Evolutionary conservation across 495 filamentous ascomycete species (phyloP), one percentile per base, ranked within the genome.

Genomic region (Alectoria sarmentosa): DNA sequence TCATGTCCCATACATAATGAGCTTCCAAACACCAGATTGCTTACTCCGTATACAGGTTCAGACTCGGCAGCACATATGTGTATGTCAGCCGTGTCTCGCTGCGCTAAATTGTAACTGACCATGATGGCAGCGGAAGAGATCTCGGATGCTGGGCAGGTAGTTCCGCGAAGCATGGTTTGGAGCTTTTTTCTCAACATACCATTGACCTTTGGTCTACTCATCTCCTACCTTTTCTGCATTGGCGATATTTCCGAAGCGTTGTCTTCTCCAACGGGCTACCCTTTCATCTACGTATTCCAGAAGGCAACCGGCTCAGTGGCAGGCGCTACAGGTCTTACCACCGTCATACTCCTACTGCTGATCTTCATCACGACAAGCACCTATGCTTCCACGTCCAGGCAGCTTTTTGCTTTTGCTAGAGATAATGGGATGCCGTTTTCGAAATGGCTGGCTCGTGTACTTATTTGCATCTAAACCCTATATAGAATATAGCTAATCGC

Each of bases 21-120:
- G 9, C 4, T 46, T 46, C 3, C 21, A 21, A n/a, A 46, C 39
- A 46, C 21, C 42, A 21, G 68, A 71, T 79, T 63, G 78, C 42
- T 46, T 46, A 46, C 21, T 46, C 19, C 4, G 17, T 21, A 46
- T 23, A 3, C 42, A 46, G 82, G 34, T 77, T 78, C 58, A 28
- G 82, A 84, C 70, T 79, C 78, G 54, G 75, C 79, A 5, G 79
- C 79, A 9, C 82, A 85, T 64, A 79, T 84, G 75, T 77, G 74
- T 78, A 67, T 64, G 72, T 67, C 58, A 49, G n/a, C 67, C 63
- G 58, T 64, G 68, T 46, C 49, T 44, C 41, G n/a, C 36, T 28
- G 14, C 49, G 34, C 13, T 3, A n/a, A 36, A 34, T 30, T 23
- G 23, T 7, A 48, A 48, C 65, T 72, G 26, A 72, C 36, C 48